Evolutionary conservation across 2,329 filamentous ascomycete genomes (phyloP).

Genomic region (Metarhizium guizhouense): DNA sequence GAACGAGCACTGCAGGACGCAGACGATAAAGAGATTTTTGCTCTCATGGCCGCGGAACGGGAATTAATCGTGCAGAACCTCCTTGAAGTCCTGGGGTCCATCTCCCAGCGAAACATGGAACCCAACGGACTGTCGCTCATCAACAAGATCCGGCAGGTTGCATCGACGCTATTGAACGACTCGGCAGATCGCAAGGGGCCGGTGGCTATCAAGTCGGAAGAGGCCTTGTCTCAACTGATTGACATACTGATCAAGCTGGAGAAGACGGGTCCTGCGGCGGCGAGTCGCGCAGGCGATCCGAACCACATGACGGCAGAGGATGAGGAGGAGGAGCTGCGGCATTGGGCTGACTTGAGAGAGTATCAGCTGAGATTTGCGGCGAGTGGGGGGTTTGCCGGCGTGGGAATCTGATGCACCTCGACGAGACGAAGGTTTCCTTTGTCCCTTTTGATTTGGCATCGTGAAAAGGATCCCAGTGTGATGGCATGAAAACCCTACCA

Average conservation of each 20-base stretch:
- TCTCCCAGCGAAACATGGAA: slow-evolving; percentile 80
- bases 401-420: slow-evolving; percentile 8
- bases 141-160: slow-evolving; percentile 77
- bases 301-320: slow-evolving; percentile 42
- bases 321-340: slow-evolving; percentile 66
- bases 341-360: slow-evolving; percentile 72
- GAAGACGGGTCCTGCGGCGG: slow-evolving; percentile 38
- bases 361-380: slow-evolving; percentile 67
- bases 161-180: slow-evolving; percentile 65
- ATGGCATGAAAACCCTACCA: too few species aligned
- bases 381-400: slow-evolving; percentile 44
- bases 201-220: slow-evolving; percentile 51
- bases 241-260: slow-evolving; percentile 69
- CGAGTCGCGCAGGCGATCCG: slow-evolving; percentile 21
- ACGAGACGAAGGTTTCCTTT: not conserved
- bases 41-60: slow-evolving; percentile 64
- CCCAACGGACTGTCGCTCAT: slow-evolving; percentile 58
- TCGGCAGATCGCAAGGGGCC: slow-evolving; percentile 40
- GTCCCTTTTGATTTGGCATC: too few species aligned
- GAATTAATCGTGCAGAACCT: slow-evolving; percentile 76
- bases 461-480: too few species aligned
- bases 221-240: slow-evolving; percentile 63
- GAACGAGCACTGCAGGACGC: slow-evolving; percentile 28
- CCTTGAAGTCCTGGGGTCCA: slow-evolving; percentile 62
- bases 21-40: slow-evolving; percentile 42